Percentiles rank a stretch among this genome's conserved stretches.
Evolutionary conservation across 495 filamentous ascomycete species (phyloP).

Genomic region (Aspergillus biplanus): DNA sequence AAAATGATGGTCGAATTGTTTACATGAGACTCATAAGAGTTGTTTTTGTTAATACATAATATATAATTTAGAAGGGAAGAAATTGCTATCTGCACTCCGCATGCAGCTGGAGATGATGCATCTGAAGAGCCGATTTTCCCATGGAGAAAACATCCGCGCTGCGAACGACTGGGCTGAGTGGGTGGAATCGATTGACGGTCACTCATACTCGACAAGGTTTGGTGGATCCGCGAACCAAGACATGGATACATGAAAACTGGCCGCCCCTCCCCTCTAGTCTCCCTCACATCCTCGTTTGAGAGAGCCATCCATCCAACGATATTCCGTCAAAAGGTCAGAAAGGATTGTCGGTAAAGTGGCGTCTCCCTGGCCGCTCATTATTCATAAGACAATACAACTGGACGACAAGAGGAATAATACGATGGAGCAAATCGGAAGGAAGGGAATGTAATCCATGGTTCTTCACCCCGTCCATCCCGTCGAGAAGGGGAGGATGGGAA

Average conservation of each 20-base stretch:
- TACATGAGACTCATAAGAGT: neutral
- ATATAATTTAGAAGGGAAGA: neutral
- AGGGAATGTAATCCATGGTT: neutral
- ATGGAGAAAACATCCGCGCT: constrained; percentile 19
- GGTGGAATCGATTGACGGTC: neutral
- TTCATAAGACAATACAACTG: constrained; percentile 1
- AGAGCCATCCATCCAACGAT: neutral
- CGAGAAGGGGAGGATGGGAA: neutral
- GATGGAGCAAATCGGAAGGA: constrained; percentile 15
- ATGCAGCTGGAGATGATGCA: constrained; percentile 24
- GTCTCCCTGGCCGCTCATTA: neutral
- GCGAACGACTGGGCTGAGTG: constrained; percentile 15
- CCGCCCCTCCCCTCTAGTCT: neutral
- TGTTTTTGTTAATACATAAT: neutral
- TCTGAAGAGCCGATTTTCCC: neutral
- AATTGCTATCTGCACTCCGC: constrained; percentile 23
- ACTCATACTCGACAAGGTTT: constrained; percentile 8
- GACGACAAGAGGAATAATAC: constrained; percentile 1
- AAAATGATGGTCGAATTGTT: neutral
- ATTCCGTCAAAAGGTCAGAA: neutral
- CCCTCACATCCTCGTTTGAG: too few species aligned
- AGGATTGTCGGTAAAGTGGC: constrained; percentile 8
- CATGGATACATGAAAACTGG: neutral
- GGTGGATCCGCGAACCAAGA: constrained; percentile 12
- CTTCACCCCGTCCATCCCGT: neutral